Base-by-base conservation (phyloP, 306 rosid species). In the Leucaena leucocephala region DNA sequence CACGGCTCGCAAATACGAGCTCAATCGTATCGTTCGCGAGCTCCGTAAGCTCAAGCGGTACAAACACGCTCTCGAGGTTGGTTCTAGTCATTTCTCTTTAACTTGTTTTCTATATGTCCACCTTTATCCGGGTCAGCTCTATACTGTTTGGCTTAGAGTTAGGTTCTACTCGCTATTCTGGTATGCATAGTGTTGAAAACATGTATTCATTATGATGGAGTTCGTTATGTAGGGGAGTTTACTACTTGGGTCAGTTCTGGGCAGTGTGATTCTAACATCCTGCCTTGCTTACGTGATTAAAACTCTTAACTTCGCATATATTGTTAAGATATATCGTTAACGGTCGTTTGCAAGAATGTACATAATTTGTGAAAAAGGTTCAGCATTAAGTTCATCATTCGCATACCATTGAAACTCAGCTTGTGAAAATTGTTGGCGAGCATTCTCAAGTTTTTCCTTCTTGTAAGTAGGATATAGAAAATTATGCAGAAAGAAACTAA, bases 61-160 rank as follows among this genome's bases (percentile, higher is more conserved):
- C 87, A 92, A 92, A 74, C 98, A 95, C 81, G 97, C 98, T 4
- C 97, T 95, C 39, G 97, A 95, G 98, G 98, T 94, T 67, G 8
- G 55, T 73, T 83, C 49, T 33, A 2, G 16, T 10, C 22, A 7
- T 44, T 14, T 78, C 63, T 44, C 9, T 7, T 21, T 36, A 17
- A 6, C 42, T 46, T 22, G n/a, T 15, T 8, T 5, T 22, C 65
- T 68, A 15, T 48, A 19, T 44, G 39, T 38, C 21, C 43, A 58
- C 22, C 22, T 17, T 45, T 50, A 64, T 34, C 39, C 7, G 34
- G 35, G 35, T 46, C 17, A 10, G 35, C 54, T 80, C 57, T 46
- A 5, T 39, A 21, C 52, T 46, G 50, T 35, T 7, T 57, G n/a
- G 10, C 46, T 8, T 58, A 35, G 10, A 55, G 65, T 35, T 15